Conservation (phyloP, 208 protist genomes). For the Crithidia expoeki region DNA sequence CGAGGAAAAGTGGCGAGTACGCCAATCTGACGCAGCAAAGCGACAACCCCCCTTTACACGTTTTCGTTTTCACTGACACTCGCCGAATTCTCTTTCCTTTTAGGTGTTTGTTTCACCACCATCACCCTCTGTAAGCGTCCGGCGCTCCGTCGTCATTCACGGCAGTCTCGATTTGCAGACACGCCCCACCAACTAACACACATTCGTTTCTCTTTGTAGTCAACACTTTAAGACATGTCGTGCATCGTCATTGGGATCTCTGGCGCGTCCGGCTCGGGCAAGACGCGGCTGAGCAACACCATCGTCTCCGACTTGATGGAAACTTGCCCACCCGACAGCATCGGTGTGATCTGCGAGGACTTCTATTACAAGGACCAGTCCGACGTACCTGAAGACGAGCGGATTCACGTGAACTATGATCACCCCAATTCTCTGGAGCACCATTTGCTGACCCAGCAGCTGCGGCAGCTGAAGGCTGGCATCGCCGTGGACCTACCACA, state of each 20-base stretch:
- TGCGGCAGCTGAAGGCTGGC: constrained; percentile 63
- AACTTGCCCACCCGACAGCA: constrained; percentile 46
- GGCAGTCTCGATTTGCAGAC: too few species aligned
- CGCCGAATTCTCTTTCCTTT: too few species aligned
- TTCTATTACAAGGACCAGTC: constrained; percentile 80
- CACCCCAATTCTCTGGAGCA: constrained; percentile 89
- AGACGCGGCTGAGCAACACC: constrained; percentile 67
- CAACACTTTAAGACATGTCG: too few species aligned
- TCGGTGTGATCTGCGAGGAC: constrained; percentile 84
- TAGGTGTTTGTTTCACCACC: too few species aligned
- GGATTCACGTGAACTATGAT: constrained; percentile 44
- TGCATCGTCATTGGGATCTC: constrained; percentile 79
- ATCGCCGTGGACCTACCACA: constrained; percentile 77
- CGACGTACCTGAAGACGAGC: constrained; percentile 27
- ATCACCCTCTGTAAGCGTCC: too few species aligned
- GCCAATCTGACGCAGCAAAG: too few species aligned
- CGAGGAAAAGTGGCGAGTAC: too few species aligned
- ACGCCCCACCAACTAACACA: too few species aligned
- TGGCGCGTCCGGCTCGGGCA: constrained; percentile 88
- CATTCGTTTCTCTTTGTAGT: too few species aligned
- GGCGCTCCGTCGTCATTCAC: too few species aligned
- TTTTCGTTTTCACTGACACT: too few species aligned
- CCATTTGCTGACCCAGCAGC: constrained; percentile 51
- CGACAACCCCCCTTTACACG: too few species aligned
- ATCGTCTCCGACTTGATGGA: constrained; percentile 59